Evolutionary conservation across 106 monocot species (phyloP).

Genomic region (Platanthera zijinensis): DNA sequence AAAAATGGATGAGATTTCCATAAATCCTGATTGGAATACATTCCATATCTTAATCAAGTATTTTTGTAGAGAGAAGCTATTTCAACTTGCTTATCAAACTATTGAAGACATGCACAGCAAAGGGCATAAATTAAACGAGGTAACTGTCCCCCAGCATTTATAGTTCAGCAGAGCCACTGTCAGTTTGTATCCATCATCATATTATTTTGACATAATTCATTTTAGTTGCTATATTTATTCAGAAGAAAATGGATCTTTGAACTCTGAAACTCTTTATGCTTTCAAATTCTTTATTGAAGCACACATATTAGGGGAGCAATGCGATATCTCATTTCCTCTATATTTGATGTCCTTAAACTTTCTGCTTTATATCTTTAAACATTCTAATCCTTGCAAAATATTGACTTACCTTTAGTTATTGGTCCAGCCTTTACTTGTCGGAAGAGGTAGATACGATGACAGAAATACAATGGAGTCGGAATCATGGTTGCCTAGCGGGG

Average conservation of each 20-base stretch:
- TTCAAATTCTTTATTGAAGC: neutral
- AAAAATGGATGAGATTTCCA: conserved; percentile 71
- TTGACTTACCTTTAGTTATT: neutral
- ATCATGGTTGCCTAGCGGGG: too few relatives aligned
- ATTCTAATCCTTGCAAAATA: neutral
- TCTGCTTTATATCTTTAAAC: neutral
- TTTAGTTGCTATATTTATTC: neutral
- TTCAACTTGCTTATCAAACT: conserved; percentile 80
- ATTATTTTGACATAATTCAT: neutral
- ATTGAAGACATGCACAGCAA: conserved; percentile 79
- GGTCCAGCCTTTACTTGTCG: too few relatives aligned
- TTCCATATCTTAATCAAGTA: conserved; percentile 89
- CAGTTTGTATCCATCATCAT: neutral
- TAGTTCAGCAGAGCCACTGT: neutral
- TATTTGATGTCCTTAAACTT: neutral
- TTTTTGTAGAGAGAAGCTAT: conserved; percentile 67
- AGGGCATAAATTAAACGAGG: conserved; percentile 85
- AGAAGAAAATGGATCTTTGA: neutral
- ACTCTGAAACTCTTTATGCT: neutral
- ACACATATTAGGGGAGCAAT: neutral
- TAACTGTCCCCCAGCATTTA: conserved; percentile 11
- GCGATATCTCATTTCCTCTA: neutral
- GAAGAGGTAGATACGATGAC: too few relatives aligned
- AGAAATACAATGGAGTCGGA: too few relatives aligned
- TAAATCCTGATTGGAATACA: conserved; percentile 93